Percentiles rank a stretch among this genome's conserved stretches.
These are phyloP conservation scores for Sphaerobolus stellatus DNA, from an alignment of 1,284 basidiomycete genomes.

Conservation along the genomic window DNA sequence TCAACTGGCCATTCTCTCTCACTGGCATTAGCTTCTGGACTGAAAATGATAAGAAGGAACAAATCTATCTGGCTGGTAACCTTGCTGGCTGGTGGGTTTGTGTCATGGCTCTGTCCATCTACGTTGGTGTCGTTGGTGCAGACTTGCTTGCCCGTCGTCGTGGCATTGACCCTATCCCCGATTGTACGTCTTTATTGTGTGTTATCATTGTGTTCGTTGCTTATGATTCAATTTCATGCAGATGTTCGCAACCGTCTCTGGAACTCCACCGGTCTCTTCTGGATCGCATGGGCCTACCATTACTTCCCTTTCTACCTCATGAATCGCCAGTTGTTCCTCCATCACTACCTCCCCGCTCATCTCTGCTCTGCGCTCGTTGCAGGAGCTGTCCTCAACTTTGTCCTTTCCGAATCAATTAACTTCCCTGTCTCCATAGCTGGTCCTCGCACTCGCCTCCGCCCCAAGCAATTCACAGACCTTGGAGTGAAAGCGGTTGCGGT, in stretches of 20 bases:
- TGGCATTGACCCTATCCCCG: conserved; percentile 82
- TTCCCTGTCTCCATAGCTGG: conserved; percentile 78
- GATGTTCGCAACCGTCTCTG: conserved; percentile 89
- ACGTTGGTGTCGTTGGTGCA: conserved; percentile 85
- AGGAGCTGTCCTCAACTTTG: conserved; percentile 89
- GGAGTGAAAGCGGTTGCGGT: conserved; percentile 66
- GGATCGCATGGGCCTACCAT: conserved; percentile 92
- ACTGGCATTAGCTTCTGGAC: conserved; percentile 99
- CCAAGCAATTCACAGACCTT: conserved; percentile 68
- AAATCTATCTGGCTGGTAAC: conserved; percentile 97
- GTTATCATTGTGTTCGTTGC: background rate
- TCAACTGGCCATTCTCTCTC: conserved; percentile 98
- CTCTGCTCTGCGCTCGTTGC: conserved; percentile 90
- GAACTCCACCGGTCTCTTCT: conserved; percentile 95
- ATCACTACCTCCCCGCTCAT: conserved; percentile 97
- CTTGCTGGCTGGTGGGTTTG: conserved; percentile 94
- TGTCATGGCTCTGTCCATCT: conserved; percentile 82
- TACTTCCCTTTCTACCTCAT: conserved; percentile 99
- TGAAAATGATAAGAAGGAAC: conserved; percentile 75
- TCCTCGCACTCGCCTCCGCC: conserved; percentile 56
- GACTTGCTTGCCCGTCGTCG: conserved; percentile 87
- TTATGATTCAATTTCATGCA: conserved; percentile 28
- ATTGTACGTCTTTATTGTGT: conserved; percentile 54
- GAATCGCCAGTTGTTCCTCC: conserved; percentile 94
- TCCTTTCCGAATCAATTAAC: conserved; percentile 90